Conservation (phyloP, 1,284 basidiomycete genomes). For the Leccinum brunneo-olivaceum region DNA sequence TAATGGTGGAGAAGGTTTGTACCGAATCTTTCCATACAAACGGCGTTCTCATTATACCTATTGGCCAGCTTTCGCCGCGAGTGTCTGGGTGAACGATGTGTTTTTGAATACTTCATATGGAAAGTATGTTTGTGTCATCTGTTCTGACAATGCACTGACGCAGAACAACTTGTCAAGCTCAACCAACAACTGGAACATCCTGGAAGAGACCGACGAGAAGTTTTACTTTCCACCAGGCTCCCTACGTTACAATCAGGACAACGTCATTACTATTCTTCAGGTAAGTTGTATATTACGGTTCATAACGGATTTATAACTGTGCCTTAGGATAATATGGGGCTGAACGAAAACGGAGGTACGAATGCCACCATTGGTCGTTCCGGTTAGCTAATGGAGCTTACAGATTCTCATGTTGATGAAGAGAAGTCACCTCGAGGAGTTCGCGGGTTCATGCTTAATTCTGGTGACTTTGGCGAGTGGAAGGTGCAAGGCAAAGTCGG, state of each 20-base stretch:
- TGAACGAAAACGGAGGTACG: conserved; percentile 55
- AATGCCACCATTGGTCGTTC: background rate
- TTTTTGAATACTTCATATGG: conserved; percentile 69
- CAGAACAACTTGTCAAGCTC: conserved; percentile 36
- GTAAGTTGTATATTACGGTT: conserved; percentile 28
- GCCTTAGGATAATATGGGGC: conserved; percentile 74
- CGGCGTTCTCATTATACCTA: conserved; percentile 1
- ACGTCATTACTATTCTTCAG: conserved; percentile 71
- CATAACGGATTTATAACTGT: conserved; percentile 1
- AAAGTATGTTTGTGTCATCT: conserved; percentile 40
- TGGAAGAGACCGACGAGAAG: conserved; percentile 57
- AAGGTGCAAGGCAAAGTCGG: conserved; percentile 78
- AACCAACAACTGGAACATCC: conserved; percentile 50
- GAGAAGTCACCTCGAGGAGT: conserved; percentile 72
- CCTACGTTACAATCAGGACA: conserved; percentile 47
- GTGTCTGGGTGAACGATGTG: conserved; percentile 71
- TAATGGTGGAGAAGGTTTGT: conserved; percentile 69
- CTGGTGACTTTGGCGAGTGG: conserved; percentile 61
- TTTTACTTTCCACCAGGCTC: conserved; percentile 56
- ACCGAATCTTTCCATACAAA: background rate
- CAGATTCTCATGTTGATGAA: conserved; percentile 22
- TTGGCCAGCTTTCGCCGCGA: conserved; percentile 58
- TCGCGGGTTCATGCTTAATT: conserved; percentile 62
- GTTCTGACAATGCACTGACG: conserved; percentile 2
- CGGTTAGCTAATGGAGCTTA: conserved; percentile 14